Percentiles rank a stretch among this genome's conserved stretches.
phyloP scores from a whole-genome alignment of 345 rosid genomes.

The Rhodomyrtus tomentosa region DNA sequence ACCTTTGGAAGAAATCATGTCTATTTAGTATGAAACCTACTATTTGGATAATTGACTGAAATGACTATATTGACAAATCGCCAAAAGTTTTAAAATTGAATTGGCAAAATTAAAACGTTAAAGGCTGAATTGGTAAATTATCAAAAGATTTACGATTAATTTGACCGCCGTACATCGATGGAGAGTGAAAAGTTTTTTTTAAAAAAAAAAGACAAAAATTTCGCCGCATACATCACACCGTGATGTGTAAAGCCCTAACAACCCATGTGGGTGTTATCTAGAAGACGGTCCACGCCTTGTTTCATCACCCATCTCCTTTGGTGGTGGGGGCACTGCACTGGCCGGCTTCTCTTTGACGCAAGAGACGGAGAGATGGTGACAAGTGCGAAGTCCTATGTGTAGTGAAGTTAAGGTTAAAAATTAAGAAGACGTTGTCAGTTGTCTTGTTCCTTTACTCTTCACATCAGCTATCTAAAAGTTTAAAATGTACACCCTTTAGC shows the following conservation, averaged over 20 bases:
- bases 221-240: no score
- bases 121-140: no score
- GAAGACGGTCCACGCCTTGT: constrained; percentile 8
- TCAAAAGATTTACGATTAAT: no score
- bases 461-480: not conserved
- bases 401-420: not conserved
- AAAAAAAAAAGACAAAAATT: no score
- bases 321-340: not conserved
- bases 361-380: not conserved
- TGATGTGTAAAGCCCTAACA: constrained; percentile 11
- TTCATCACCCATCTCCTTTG: not conserved
- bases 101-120: no score
- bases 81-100: no score
- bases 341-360: not conserved
- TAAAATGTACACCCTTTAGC: not conserved
- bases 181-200: no score
- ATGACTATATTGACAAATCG: no score
- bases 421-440: not conserved
- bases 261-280: constrained; percentile 25
- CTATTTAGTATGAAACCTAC: no score
- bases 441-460: not conserved
- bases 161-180: no score
- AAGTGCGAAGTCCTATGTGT: not conserved
- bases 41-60: no score
- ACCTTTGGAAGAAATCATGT: no score